phyloP scores from a whole-genome alignment of 371 early-diverging fungal genomes.

The Rhizopus microsporus region DNA sequence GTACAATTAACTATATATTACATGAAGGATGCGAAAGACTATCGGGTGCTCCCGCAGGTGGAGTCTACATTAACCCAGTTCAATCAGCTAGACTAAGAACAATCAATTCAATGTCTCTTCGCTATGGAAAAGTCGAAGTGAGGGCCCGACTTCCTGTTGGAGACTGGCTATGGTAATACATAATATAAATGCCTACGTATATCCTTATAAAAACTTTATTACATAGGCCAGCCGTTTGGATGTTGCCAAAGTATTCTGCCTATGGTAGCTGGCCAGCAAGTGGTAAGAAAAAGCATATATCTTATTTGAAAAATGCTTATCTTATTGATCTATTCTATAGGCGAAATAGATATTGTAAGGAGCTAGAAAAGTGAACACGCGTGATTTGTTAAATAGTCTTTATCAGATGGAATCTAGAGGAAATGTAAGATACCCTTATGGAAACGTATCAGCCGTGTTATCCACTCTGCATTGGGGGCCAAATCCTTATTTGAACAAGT shows the following conservation, averaged over 20 bases:
- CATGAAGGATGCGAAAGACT: slow-evolving; percentile 54
- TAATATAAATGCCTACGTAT: not conserved
- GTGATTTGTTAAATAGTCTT: not conserved
- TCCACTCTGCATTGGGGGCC: slow-evolving; percentile 71
- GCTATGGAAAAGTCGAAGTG: slow-evolving; percentile 67
- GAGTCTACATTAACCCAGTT: slow-evolving; percentile 66
- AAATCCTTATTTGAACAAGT: slow-evolving; percentile 45
- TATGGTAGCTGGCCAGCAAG: slow-evolving; percentile 77
- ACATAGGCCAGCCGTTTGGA: slow-evolving; percentile 63
- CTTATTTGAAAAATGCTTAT: not conserved
- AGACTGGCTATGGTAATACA: slow-evolving; percentile 68
- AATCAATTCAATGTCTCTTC: slow-evolving; percentile 49
- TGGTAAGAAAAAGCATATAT: slow-evolving; percentile 51
- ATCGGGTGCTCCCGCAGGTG: slow-evolving; percentile 45
- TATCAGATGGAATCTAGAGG: slow-evolving; percentile 62
- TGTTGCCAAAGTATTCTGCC: slow-evolving; percentile 66
- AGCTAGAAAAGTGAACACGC: not conserved
- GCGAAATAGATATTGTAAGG: slow-evolving; percentile 53
- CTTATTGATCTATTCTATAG: slow-evolving; percentile 11
- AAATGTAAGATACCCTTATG: slow-evolving; percentile 48
- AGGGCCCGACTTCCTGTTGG: slow-evolving; percentile 66
- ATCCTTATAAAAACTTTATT: not conserved
- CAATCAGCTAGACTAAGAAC: slow-evolving; percentile 62
- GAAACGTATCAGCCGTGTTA: slow-evolving; percentile 47
- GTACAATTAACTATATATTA: not conserved